Percentiles rank a stretch among this genome's conserved stretches.
Evolutionary conservation across 169 alveolate species (phyloP).

Genomic region (Plasmodium adleri): DNA sequence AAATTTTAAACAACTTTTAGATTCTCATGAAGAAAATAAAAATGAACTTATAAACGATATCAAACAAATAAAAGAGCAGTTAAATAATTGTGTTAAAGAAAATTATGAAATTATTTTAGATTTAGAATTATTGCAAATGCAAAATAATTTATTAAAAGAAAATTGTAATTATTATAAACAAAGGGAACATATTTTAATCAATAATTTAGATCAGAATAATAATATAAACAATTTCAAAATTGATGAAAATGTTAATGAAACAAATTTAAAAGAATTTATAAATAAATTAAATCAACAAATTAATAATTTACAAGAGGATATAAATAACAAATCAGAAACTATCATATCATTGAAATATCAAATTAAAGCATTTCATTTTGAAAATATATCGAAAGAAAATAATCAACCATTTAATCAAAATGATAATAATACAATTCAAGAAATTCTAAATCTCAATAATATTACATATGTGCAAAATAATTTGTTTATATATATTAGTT

Average conservation of each 20-base stretch:
- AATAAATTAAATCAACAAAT: constrained; percentile 51
- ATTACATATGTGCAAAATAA: constrained; percentile 54
- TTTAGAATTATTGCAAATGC: constrained; percentile 64
- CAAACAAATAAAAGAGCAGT: constrained; percentile 42
- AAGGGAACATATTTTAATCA: constrained; percentile 37
- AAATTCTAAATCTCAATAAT: constrained; percentile 51
- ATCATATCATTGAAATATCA: constrained; percentile 58
- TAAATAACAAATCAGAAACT: constrained; percentile 10
- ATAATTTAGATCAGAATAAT: constrained; percentile 32
- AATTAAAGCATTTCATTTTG: constrained; percentile 62
- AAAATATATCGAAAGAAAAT: constrained; percentile 13
- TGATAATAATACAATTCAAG: constrained; percentile 31
- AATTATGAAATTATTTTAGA: constrained; percentile 60
- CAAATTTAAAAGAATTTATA: constrained; percentile 53
- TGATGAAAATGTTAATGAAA: constrained; percentile 27
- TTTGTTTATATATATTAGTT: constrained; percentile 54
- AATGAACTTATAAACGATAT: constrained; percentile 36
- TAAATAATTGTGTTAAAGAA: constrained; percentile 45
- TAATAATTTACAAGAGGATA: constrained; percentile 24
- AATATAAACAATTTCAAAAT: constrained; percentile 7
- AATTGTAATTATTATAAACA: constrained; percentile 50
- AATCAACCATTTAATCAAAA: neutral
- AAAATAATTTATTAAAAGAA: constrained; percentile 38
- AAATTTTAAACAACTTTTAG: constrained; percentile 26
- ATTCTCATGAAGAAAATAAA: constrained; percentile 54